Base-by-base conservation (phyloP, 2,329 filamentous ascomycete genomes). In the Apiospora aurea region DNA sequence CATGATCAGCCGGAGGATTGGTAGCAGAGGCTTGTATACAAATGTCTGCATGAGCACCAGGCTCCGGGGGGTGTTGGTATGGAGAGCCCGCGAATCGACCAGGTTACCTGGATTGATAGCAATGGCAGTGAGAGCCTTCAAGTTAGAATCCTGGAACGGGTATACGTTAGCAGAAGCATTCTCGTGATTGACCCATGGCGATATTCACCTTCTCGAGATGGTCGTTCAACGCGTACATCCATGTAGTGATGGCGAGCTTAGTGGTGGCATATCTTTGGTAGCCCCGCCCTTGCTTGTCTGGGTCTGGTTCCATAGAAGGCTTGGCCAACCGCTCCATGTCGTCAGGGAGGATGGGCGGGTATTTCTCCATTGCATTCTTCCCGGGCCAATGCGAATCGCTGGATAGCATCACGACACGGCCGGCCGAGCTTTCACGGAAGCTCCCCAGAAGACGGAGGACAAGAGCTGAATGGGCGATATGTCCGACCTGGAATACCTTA, bases 361-460 rank as follows among this genome's bases (percentile, higher is more conserved):
- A 69, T 69, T 34, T 69, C 67, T 69, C 67, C 67, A 69, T 43
- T 14, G 18, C 21, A 24, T 69, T 69, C 67, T 69, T 69, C 18
- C 67, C 67, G 7, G 67, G 38, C 67, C 67, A 69, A 24, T 46
- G 38, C 16, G 38, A 44, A 69, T 69, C 41, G 38, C 67, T 69
- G 6, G 67, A 49, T 11, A 69, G 41, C 7, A 69, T 16, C 5
- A 69, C 38, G 34, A 69, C 41, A 26, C 67, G 67, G 24, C 67
- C 67, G 13, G n/a, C 26, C 43, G 8, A 44, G 43, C 3, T 44
- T 44, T 44, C 43, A 44, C 43, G n/a, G 51, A 57, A 34, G n/a
- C n/a, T 57, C 13, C 64, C 64, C 14, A 67, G 13, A 34, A 67
- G 64, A n/a, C 64, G n/a, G 26, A 67, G 34, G n/a, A 67, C 64